Evolutionary conservation across 805 yeast species (phyloP), one percentile per base, ranked within the genome.

Genomic region (Kuraishia floccosa): DNA sequence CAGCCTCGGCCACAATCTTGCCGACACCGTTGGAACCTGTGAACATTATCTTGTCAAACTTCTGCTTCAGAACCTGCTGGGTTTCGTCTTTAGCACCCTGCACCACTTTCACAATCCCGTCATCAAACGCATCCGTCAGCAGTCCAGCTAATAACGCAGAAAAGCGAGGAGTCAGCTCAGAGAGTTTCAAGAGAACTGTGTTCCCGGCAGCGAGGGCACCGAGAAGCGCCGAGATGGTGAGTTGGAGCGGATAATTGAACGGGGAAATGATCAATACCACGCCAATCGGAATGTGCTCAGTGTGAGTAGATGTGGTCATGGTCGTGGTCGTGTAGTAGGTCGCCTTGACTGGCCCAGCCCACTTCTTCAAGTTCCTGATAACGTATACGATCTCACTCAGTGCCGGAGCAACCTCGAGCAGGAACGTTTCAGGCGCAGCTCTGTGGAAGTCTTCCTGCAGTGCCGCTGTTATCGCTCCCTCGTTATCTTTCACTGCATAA

Each of bases 171-270:
- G 78, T 71, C 33, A 65, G 48, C 51, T 89, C 96, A 36, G 79
- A 66, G 12, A 83, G 86, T 50, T 85, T 85, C 42, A 77, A 56
- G 14, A 81, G 72, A 17, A 82, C 89, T 11, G 76, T 62, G 50
- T 87, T 86, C 9, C 96, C 96, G 14, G 78, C 82, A 2, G 94
- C 84, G 39, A 89, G 56, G 2, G 95, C 95, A 14, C 84, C 83
- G 24, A 75, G 63, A 16, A 86, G 46, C 0, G 96, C 85, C 20
- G 67, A 60, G 8, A 85, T 36, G 0, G 82, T 44, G 36, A 89
- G 57, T 17, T 68, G 36, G 27, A 81, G 50, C 1, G 97, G 95
- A 49, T 75, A 85, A 54, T 84, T 84, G 68, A 79, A 84, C 0
- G 94, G 89, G 3, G 79, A 59, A 30, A 87, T 73, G 30, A 89